Evolutionary conservation across 2,329 filamentous ascomycete genomes (phyloP).

Genomic region (Cladophialophora exuberans): DNA sequence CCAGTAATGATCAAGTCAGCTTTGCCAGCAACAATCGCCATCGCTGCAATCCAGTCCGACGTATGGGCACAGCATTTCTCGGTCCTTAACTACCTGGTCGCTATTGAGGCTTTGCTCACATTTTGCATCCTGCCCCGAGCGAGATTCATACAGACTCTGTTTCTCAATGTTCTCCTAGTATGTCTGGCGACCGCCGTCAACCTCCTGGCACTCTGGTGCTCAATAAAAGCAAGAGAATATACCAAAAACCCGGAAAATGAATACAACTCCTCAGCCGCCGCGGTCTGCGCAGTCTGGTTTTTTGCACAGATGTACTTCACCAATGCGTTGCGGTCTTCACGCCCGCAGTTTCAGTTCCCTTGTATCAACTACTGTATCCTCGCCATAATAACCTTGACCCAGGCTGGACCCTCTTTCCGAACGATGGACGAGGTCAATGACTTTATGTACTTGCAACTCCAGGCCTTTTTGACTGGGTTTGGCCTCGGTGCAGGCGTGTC

Average conservation of each 20-base stretch:
- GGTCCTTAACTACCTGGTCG: conserved; percentile 61
- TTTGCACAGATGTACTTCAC: conserved; percentile 70
- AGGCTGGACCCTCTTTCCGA: too few species aligned
- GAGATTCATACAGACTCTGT: conserved; percentile 71
- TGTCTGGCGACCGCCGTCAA: conserved; percentile 60
- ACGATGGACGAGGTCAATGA: too few species aligned
- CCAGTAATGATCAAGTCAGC: too few species aligned
- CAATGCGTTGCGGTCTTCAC: conserved; percentile 67
- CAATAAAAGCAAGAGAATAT: conserved; percentile 65
- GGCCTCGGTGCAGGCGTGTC: conserved; percentile 65
- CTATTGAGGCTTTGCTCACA: conserved; percentile 66
- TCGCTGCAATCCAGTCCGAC: too few species aligned
- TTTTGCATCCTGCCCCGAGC: conserved; percentile 69
- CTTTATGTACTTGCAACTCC: too few species aligned
- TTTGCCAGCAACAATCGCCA: too few species aligned
- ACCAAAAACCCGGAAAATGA: conserved; percentile 48
- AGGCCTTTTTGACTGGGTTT: conserved; percentile 65
- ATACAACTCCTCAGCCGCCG: conserved; percentile 68
- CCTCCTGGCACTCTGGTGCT: conserved; percentile 66
- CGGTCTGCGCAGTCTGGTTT: conserved; percentile 70
- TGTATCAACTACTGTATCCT: background rate
- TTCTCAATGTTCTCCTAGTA: conserved; percentile 56
- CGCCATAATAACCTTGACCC: background rate
- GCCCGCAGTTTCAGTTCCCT: conserved; percentile 52
- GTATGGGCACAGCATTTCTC: background rate